Percentiles rank a stretch among this genome's conserved stretches.
phyloP scores from a whole-genome alignment of 116 monocot genomes.

The Cymodocea nodosa region DNA sequence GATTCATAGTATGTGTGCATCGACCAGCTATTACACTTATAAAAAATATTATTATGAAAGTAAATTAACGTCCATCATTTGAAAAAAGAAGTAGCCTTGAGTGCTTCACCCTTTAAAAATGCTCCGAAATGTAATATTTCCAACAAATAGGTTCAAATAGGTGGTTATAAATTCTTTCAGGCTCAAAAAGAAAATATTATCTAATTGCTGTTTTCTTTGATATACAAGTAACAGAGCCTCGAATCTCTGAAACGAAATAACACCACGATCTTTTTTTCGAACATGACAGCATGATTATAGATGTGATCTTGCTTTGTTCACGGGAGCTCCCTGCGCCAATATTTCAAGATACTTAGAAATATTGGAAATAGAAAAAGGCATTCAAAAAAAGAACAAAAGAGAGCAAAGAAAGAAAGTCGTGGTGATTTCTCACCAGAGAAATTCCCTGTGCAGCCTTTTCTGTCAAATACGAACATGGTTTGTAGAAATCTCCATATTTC shows the following conservation, averaged over 20 bases:
- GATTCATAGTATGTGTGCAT: no score
- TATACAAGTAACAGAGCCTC: background rate
- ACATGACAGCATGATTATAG: conserved; percentile 5
- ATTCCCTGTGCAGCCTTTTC: conserved; percentile 57
- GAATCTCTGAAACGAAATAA: no score
- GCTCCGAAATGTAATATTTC: no score
- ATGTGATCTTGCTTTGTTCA: conserved; percentile 13
- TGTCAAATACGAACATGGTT: conserved; percentile 62
- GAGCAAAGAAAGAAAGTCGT: background rate
- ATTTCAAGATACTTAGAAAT: background rate
- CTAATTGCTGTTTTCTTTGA: background rate
- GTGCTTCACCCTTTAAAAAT: no score
- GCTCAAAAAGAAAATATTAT: background rate
- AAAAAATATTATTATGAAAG: no score
- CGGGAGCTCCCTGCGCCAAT: conserved; percentile 16
- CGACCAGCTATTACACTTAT: no score
- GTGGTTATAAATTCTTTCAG: no score
- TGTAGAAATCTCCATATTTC: conserved; percentile 63
- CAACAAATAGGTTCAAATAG: no score
- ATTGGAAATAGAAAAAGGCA: background rate
- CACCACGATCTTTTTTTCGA: background rate
- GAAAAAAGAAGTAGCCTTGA: no score
- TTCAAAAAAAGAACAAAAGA: background rate
- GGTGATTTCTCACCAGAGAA: conserved; percentile 39
- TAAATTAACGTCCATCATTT: no score